Conservation (phyloP, 192 early-diverging fungal genomes). For the Gaertneriomyces semiglobifer region DNA sequence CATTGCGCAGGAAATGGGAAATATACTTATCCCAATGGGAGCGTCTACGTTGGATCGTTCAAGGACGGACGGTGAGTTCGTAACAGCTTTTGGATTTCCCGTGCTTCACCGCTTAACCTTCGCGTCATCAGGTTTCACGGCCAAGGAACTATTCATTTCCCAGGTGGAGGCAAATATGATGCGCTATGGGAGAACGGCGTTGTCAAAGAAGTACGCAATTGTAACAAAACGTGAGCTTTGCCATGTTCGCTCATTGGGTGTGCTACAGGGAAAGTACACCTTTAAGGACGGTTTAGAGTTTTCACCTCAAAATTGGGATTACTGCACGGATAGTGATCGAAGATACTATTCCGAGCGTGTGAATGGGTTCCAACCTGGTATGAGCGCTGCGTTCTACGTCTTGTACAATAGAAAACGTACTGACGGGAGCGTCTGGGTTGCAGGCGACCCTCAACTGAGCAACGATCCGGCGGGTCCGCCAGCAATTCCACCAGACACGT, state of each 20-base stretch:
- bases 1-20: conserved; percentile 46
- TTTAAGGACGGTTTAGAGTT: conserved; percentile 55
- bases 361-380: conserved; percentile 43
- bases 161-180: conserved; percentile 51
- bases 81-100: neutral
- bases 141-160: conserved; percentile 52
- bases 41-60: conserved; percentile 54
- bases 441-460: conserved; percentile 37
- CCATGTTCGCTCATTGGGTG: no score
- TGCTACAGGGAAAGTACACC: conserved; percentile 45
- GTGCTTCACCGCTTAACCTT: neutral
- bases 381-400: neutral
- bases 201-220: conserved; percentile 38
- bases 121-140: conserved; percentile 50
- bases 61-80: conserved; percentile 53
- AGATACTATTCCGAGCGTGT: conserved; percentile 52
- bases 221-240: neutral
- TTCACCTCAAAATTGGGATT: conserved; percentile 47
- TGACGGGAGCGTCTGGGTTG: neutral
- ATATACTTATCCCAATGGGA: conserved; percentile 55
- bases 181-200: conserved; percentile 47
- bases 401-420: neutral
- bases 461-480: conserved; percentile 27
- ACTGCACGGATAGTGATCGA: conserved; percentile 51
- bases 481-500: conserved; percentile 25